Base-by-base conservation (phyloP, 371 early-diverging fungal species). In the Blastocladiella emersonii region DNA sequence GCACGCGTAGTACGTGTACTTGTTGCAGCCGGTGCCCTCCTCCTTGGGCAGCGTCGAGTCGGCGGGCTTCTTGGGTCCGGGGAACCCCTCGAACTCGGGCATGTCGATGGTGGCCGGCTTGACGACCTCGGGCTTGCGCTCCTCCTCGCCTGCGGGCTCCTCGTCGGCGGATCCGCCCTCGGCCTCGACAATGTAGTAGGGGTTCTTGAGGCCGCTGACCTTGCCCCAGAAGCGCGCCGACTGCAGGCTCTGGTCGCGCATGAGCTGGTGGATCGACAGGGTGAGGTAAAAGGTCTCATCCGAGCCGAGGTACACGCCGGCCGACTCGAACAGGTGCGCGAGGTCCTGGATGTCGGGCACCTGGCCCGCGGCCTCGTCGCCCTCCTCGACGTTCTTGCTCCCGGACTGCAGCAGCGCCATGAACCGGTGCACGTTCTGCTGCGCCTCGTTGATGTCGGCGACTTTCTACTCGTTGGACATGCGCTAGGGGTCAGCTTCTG, bases 331-430 rank as follows among this genome's bases (percentile, higher is more conserved):
- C 19, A 80, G 65, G 36, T 71, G 65, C 1, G 73, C 60, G 2
- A 77, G 66, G 36, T 76, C 76, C 69, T 80, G 65, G 27, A 81
- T 74, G 64, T 81, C 81, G 0, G 81, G 81, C n/a, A 80, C 70
- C 60, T 80, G 80, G 41, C 77, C 80, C 2, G 49, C 27, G 17
- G 23, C 63, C 12, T 63, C 64, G 35, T 36, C 61, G 15, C 21
- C 37, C 1, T 35, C 61, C n/a, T 36, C 61, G 41, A 17, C 30
- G 39, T 15, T n/a, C 30, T 61, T 35, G 45, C 19, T 25, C 30
- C 32, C 45, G 34, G 34, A 8, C 23, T 32, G 32, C 12, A 51
- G 19, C 0, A 51, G 30, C 7, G 53, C 30, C 13, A 30, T 23
- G 30, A 51, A 23, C 53, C 30, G 27, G 53, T 51, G 27, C 15